Evolutionary conservation across 208 protist genomes (phyloP).

Genomic region (Leishmania guyanensis): DNA sequence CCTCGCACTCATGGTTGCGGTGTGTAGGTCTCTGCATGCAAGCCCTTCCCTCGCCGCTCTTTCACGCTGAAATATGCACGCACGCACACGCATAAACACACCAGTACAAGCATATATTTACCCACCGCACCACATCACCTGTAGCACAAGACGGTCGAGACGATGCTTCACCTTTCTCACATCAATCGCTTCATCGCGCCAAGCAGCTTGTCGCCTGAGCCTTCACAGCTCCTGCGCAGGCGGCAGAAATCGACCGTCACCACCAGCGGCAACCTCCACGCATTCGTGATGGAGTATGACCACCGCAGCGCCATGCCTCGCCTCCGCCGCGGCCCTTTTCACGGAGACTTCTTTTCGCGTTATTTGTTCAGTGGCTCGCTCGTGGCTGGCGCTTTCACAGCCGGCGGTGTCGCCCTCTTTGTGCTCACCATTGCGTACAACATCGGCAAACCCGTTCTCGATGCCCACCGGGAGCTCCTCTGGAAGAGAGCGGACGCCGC

Average conservation of each 20-base stretch:
- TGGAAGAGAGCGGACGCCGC: not conserved
- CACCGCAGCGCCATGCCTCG: constrained; percentile 16
- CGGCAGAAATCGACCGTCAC: constrained; percentile 1
- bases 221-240: constrained; percentile 22
- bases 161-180: constrained; percentile 29
- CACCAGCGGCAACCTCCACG: constrained; percentile 29
- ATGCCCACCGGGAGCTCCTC: constrained; percentile 50
- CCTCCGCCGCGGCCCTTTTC: not conserved
- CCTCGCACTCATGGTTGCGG: not conserved
- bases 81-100: not conserved
- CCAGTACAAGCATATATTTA: not conserved
- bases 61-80: not conserved
- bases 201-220: constrained; percentile 24
- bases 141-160: not conserved
- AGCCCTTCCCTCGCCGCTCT: not conserved
- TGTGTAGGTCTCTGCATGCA: not conserved
- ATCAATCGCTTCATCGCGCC: constrained; percentile 16
- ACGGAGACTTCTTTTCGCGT: constrained; percentile 13
- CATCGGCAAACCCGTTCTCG: constrained; percentile 63
- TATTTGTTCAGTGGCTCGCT: constrained; percentile 48
- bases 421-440: constrained; percentile 60
- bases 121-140: not conserved
- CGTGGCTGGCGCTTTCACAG: constrained; percentile 29
- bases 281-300: constrained; percentile 62
- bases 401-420: constrained; percentile 37